Percentiles rank a stretch among this genome's conserved stretches.
Conservation (phyloP, 2,329 filamentous ascomycete species). For the Dothidotthia symphoricarpi region DNA sequence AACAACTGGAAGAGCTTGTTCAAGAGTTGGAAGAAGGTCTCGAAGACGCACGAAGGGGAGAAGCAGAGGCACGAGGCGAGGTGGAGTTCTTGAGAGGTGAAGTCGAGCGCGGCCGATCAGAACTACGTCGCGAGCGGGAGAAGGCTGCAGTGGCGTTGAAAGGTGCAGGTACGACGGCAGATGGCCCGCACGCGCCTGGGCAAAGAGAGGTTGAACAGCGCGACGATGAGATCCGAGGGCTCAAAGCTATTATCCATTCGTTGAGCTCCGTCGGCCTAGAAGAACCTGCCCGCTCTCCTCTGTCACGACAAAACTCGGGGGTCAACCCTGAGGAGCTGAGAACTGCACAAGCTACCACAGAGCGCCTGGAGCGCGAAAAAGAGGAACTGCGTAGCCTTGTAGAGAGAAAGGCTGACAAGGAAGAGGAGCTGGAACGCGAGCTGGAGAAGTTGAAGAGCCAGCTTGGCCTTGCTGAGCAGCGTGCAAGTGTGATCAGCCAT, state of each 20-base stretch:
- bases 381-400: constrained; percentile 71
- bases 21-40: constrained; percentile 95
- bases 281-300: constrained; percentile 33
- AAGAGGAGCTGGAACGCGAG: constrained; percentile 85
- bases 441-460: constrained; percentile 58
- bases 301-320: constrained; percentile 28
- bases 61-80: constrained; percentile 92
- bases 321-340: constrained; percentile 49
- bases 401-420: constrained; percentile 68
- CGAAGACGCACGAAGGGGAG: constrained; percentile 88
- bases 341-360: constrained; percentile 59
- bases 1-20: constrained; percentile 92
- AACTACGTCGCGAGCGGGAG: constrained; percentile 83
- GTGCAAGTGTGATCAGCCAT: constrained; percentile 56
- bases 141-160: constrained; percentile 66
- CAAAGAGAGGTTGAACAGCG: constrained; percentile 85
- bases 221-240: constrained; percentile 92
- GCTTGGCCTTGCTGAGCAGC: constrained; percentile 45
- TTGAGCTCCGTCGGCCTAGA: constrained; percentile 70
- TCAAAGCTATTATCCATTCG: constrained; percentile 97
- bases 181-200: constrained; percentile 41
- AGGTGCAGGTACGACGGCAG: constrained; percentile 50
- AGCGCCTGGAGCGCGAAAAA: constrained; percentile 77
- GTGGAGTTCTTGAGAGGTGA: constrained; percentile 94
- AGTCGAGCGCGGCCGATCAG: constrained; percentile 84